Conservation (phyloP, 2,329 filamentous ascomycete genomes). For the Pleomassaria siparia region DNA sequence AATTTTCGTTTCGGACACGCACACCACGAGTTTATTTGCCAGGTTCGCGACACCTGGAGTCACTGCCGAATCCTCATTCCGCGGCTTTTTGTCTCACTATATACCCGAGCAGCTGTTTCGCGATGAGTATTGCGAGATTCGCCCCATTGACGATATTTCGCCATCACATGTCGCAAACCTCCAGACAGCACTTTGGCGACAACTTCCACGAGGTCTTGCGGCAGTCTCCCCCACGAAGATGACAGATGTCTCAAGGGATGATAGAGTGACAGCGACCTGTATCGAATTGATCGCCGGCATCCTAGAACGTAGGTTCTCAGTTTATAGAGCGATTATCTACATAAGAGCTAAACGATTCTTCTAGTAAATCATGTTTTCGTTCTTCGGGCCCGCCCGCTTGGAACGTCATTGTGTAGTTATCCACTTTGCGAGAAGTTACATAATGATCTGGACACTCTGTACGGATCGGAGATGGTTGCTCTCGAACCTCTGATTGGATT, state of each 20-base stretch:
- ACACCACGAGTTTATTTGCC: background rate
- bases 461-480: background rate
- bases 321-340: background rate
- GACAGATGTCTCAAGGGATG: background rate
- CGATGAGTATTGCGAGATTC: background rate
- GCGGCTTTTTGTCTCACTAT: background rate
- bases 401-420: background rate
- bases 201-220: background rate
- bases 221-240: background rate
- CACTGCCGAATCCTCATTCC: background rate
- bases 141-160: background rate
- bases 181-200: background rate
- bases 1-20: background rate
- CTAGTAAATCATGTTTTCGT: conserved; percentile 1
- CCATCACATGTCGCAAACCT: background rate
- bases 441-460: background rate
- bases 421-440: background rate
- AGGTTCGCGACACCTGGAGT: background rate
- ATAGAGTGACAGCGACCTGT: background rate
- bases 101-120: background rate
- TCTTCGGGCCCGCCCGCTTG: background rate
- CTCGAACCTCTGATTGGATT: conserved; percentile 3
- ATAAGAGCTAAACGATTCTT: background rate
- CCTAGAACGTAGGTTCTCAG: background rate
- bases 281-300: background rate